Conservation (phyloP, 192 early-diverging fungal species). For the Podila verticillata region DNA sequence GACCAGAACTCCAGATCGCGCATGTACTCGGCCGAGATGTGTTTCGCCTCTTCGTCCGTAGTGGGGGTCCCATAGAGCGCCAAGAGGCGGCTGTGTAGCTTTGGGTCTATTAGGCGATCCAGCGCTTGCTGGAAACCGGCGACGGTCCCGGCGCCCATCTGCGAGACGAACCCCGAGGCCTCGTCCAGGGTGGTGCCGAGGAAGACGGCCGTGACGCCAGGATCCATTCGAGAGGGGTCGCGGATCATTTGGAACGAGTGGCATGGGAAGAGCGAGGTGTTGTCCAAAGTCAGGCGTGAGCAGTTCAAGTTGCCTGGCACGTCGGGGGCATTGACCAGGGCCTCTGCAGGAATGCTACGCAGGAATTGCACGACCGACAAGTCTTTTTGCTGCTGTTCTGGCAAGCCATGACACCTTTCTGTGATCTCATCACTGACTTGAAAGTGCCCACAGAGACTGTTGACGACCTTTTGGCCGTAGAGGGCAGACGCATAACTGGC, state of each 20-base stretch:
- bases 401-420: too few relatives aligned
- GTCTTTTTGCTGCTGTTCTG: too few relatives aligned
- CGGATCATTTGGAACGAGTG: constrained; percentile 4
- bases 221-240: constrained; percentile 8
- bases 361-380: too few relatives aligned
- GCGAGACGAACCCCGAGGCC: constrained; percentile 4
- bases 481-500: not conserved
- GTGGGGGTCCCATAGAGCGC: constrained; percentile 15
- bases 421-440: too few relatives aligned
- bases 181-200: constrained; percentile 20
- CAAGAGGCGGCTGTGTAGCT: not conserved
- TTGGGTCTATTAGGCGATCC: not conserved
- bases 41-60: constrained; percentile 11
- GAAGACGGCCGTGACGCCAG: constrained; percentile 5
- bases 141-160: constrained; percentile 3
- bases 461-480: constrained; percentile 14
- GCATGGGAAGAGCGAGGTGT: not conserved
- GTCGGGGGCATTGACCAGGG: too few relatives aligned
- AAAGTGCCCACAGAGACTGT: constrained; percentile 15
- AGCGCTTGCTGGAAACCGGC: constrained; percentile 1
- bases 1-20: too few relatives aligned
- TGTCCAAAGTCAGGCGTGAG: not conserved
- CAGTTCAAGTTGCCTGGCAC: too few relatives aligned
- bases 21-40: constrained; percentile 10
- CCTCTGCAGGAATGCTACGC: too few relatives aligned